phyloP scores from a whole-genome alignment of 2,329 filamentous ascomycete genomes.

The Sporothrix euskadiensis region DNA sequence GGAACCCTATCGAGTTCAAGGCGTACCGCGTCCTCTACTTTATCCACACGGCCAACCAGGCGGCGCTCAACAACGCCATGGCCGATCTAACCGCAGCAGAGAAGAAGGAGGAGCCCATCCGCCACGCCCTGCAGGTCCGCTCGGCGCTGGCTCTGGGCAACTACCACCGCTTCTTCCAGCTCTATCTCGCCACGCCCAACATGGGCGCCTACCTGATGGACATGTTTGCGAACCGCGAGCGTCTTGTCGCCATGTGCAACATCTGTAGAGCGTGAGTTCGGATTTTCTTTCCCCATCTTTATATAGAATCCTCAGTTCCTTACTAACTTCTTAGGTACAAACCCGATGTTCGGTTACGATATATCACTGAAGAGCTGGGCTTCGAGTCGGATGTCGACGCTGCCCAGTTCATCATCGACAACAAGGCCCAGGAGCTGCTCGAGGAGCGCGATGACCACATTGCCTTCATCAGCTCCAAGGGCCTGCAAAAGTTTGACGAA shows the following conservation, averaged over 20 bases:
- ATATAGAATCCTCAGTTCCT: background rate
- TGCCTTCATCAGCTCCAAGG: slow-evolving; percentile 72
- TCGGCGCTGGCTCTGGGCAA: slow-evolving; percentile 91
- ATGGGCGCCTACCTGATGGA: slow-evolving; percentile 99
- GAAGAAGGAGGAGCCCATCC: slow-evolving; percentile 79
- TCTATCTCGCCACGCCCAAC: slow-evolving; percentile 90
- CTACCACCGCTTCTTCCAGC: slow-evolving; percentile 96
- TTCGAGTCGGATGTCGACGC: slow-evolving; percentile 93
- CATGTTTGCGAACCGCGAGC: slow-evolving; percentile 95
- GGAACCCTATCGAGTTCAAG: slow-evolving; percentile 93
- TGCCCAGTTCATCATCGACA: slow-evolving; percentile 83
- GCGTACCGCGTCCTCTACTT: slow-evolving; percentile 99
- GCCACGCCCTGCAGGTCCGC: slow-evolving; percentile 87
- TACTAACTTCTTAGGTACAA: slow-evolving; percentile 69
- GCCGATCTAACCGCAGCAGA: slow-evolving; percentile 99
- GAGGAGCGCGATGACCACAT: slow-evolving; percentile 75
- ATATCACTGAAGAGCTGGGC: slow-evolving; percentile 91
- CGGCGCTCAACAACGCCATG: slow-evolving; percentile 95
- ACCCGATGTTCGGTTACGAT: slow-evolving; percentile 82
- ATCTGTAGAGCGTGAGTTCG: slow-evolving; percentile 91
- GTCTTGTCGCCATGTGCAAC: slow-evolving; percentile 82
- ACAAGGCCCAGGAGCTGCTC: slow-evolving; percentile 73
- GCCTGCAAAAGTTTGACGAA: slow-evolving; percentile 69
- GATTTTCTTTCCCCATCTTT: background rate
- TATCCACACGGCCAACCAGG: slow-evolving; percentile 97